Conservation (phyloP, 371 early-diverging fungal species). For the Mortierella sp. region DNA sequence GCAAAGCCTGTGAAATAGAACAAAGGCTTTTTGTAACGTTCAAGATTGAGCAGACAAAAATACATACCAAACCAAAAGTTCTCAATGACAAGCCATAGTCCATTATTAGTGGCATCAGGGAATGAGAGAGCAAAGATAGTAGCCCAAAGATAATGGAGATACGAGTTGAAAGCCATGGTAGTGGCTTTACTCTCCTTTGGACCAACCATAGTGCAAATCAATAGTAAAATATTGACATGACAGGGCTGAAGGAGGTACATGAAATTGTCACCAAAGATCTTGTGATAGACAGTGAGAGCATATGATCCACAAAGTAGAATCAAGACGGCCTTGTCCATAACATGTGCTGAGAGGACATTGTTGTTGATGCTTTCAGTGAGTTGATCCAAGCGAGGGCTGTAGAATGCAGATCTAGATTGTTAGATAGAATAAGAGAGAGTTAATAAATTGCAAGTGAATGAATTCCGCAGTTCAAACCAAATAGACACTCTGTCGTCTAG, state of each 20-base stretch:
- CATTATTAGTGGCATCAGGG: slow-evolving; percentile 71
- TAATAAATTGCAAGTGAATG: no score
- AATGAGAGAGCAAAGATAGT: slow-evolving; percentile 66
- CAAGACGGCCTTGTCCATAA: slow-evolving; percentile 52
- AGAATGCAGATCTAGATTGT: slow-evolving; percentile 43
- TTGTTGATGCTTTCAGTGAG: slow-evolving; percentile 42
- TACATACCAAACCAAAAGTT: slow-evolving; percentile 76
- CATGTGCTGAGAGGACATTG: slow-evolving; percentile 47
- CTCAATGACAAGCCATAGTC: slow-evolving; percentile 65
- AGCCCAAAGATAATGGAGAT: slow-evolving; percentile 73
- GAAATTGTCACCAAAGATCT: slow-evolving; percentile 50
- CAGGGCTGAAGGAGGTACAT: slow-evolving; percentile 73
- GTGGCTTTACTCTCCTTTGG: slow-evolving; percentile 61
- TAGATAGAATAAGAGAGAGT: slow-evolving; percentile 1
- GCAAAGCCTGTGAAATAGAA: no score
- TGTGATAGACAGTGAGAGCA: slow-evolving; percentile 52
- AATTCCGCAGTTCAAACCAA: no score
- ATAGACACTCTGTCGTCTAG: no score
- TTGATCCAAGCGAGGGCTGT: slow-evolving; percentile 50
- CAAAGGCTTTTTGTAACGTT: not conserved
- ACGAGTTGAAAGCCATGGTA: slow-evolving; percentile 69
- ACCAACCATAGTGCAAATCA: slow-evolving; percentile 64
- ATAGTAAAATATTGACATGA: slow-evolving; percentile 68
- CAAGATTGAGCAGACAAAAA: not conserved
- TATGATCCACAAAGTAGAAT: slow-evolving; percentile 45